A percentile compares a stretch with the other conserved stretches of the same genome.
Conservation (phyloP, 78 protist genomes). For the Chrysochromulina parva region DNA sequence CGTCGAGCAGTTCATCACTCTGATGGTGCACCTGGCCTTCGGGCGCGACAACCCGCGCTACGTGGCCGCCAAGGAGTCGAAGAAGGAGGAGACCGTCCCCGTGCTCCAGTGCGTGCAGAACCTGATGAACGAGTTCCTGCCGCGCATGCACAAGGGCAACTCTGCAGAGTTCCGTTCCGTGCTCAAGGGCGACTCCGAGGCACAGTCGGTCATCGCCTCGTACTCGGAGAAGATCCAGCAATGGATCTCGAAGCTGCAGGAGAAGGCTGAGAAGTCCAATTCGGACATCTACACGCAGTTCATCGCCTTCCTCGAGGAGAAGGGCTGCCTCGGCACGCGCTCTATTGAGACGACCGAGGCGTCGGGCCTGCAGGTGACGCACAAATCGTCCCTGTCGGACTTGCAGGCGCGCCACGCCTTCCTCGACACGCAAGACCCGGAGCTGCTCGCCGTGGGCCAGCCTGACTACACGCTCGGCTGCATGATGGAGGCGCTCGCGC, state of each 20-base stretch:
- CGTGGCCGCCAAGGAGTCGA: neutral
- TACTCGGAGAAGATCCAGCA: neutral
- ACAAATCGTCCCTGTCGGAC: neutral
- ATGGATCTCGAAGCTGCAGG: neutral
- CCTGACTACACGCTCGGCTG: neutral
- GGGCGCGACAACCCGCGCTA: neutral
- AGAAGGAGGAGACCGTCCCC: neutral
- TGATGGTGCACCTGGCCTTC: neutral
- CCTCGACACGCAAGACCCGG: neutral
- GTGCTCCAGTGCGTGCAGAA: neutral
- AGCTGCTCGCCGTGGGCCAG: neutral
- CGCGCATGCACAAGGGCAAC: neutral
- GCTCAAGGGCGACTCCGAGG: neutral
- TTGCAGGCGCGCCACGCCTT: neutral
- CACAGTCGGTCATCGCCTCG: neutral
- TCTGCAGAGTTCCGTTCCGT: neutral
- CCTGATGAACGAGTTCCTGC: neutral
- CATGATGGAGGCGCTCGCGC: neutral
- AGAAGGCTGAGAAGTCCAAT: neutral
- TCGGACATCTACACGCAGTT: neutral
- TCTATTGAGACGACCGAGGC: too few species aligned
- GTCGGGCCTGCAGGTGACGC: too few species aligned
- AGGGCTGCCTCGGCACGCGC: too few species aligned
- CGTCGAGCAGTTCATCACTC: neutral
- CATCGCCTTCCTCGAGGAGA: neutral